Base-by-base conservation (phyloP, 306 rosid genomes). In the Gillenia trifoliata region DNA sequence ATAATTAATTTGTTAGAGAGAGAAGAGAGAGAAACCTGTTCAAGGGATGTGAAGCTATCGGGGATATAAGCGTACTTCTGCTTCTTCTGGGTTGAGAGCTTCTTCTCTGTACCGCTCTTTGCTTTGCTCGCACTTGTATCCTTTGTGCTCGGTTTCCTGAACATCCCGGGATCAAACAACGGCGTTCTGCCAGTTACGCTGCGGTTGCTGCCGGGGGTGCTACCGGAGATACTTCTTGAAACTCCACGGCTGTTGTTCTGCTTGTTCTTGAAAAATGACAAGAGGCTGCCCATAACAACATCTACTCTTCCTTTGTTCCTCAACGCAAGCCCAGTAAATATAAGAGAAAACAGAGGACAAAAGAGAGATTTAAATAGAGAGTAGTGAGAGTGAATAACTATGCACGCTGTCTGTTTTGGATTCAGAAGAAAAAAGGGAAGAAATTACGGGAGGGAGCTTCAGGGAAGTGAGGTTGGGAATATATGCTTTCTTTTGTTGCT, bases 21-120 rank as follows among this genome's bases (percentile, higher is more conserved):
- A 70, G 26, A 8, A 45, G n/a, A 38, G 28, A 36, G 23, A 65
- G 47, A 30, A 11, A 93, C 97, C 90, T 93, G 87, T 22, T 88
- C 84, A 22, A 93, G 82, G 20, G 93, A 73, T 20, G 85, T 66
- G 87, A 86, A 93, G 65, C 71, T 78, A 73, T 93, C 97, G 3
- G 76, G 81, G 43, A 93, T 93, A 6, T 75, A 72, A 66, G 76
- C 87, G 75, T 86, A 93, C 50, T 88, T 88, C 74, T 89, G 80
- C 83, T 85, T 85, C 83, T 85, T 79, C 77, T 69, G 79, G 11
- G 56, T n/a, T 40, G 83, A 26, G 52, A 50, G 57, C 41, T 84
- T 83, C n/a, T 25, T 74, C 0, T 28, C 78, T 20, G 71, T 74
- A 75, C 49, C 26, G 31, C 49, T 54, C 43, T 4, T 60, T 43